Evolutionary conservation across 352 stramenopile species (phyloP), one percentile per base, ranked within the genome.

Genomic region (Peronospora belbahrii): DNA sequence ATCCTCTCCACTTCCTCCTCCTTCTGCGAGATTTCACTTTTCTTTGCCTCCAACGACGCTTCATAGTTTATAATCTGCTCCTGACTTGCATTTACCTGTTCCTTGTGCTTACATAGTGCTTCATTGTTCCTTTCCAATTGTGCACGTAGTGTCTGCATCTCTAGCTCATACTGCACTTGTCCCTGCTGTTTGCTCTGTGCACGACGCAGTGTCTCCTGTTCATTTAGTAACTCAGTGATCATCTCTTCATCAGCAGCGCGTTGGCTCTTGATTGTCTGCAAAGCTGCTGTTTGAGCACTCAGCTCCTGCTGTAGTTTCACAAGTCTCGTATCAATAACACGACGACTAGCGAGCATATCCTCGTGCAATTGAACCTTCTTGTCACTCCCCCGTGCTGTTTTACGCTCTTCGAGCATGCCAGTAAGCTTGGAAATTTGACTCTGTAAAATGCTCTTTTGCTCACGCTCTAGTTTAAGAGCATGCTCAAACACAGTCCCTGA

Each of bases 401-500:
- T 72, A 32, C 39, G 37, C 36, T 77, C 69, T 13, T 87, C 67
- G 42, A 89, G 45, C 74, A 93, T 83, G 19, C 65, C 65, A 2
- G 80, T 87, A 27, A 93, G 67, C 57, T 84, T 86, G 23, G 68
- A 77, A 54, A 93, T 90, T 56, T 93, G 81, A 20, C 66, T 52
- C 52, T 93, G 63, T 25, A 93, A 53, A 22, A 70, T 40, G 0
- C 39, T 63, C 44, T 89, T 89, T 25, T 90, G 78, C 56, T 86
- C 69, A 6, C 77, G 72, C 41, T 93, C 81, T 2, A 93, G 62
- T 51, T 85, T 84, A 20, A 93, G 56, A 20, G 81, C 79, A 52
- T 93, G 81, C 53, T 93, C 81, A 60, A 87, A 93, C 34, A 85
- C 78, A 8, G 81, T 93, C 30, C 81, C 79, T 5, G 78, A 79